Evolutionary conservation across 768 basidiomycete genomes (phyloP).

Genomic region (Collybiopsis luxurians): DNA sequence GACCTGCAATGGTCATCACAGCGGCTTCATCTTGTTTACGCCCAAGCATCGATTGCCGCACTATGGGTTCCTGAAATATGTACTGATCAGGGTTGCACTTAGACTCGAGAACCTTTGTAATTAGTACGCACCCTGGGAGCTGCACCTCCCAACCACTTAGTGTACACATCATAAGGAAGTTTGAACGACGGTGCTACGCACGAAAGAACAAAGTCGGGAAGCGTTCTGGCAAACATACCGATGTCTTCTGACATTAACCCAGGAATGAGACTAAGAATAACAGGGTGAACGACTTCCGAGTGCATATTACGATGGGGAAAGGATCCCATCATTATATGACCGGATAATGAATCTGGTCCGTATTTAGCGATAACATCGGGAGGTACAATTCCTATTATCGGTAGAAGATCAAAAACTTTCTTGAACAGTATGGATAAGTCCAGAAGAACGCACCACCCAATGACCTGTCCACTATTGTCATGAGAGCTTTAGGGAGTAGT

Average conservation of each 20-base stretch:
- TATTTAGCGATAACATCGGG: constrained; percentile 1
- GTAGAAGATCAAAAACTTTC: too few species aligned
- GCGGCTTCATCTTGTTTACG: neutral
- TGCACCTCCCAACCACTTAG: constrained; percentile 2
- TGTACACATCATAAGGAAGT: constrained; percentile 3
- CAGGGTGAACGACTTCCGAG: constrained; percentile 2
- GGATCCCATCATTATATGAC: constrained; percentile 5
- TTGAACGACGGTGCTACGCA: neutral
- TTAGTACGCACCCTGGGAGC: neutral
- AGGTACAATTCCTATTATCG: constrained; percentile 6
- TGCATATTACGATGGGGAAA: constrained; percentile 6
- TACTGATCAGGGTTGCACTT: too few species aligned
- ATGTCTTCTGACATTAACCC: constrained; percentile 3
- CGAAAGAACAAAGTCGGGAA: constrained; percentile 1
- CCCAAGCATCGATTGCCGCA: constrained; percentile 4
- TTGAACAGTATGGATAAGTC: too few species aligned
- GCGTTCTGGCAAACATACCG: neutral
- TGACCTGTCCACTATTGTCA: neutral
- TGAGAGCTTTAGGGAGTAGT: neutral
- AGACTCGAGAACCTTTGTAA: too few species aligned
- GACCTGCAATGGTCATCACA: neutral
- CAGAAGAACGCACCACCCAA: neutral
- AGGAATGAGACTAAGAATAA: constrained; percentile 2
- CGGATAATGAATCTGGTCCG: neutral
- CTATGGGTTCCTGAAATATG: neutral